Evolutionary conservation across 1,284 basidiomycete species (phyloP), one percentile per base, ranked within the genome.

Genomic region (Kwoniella shivajii): DNA sequence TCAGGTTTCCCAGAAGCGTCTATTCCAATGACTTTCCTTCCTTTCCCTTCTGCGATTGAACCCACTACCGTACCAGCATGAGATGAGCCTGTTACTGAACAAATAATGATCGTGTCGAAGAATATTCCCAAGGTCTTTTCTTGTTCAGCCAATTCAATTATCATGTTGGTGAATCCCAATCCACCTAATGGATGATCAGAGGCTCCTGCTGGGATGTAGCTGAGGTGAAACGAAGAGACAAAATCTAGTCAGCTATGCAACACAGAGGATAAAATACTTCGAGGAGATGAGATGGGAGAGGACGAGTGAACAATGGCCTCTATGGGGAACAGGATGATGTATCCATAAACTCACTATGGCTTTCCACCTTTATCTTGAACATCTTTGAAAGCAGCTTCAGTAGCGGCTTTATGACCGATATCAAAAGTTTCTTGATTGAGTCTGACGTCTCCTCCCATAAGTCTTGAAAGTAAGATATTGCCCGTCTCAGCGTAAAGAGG

Each of bases 391-490:
- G 71, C 71, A 26, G 58, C 50, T 22, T 65, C 64, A 0, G 69
- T 68, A n/a, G 65, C 64, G 3, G 59, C 57, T 44, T 68, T 69
- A 54, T 71, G 65, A 16, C 66, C 66, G 37, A 73, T 73, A 46
- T 64, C 62, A 37, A 73, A 71, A 4, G 60, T 66, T 42, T 69
- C 67, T 14, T 60, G 50, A 42, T 68, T 68, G 10, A 69, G 57
- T 7, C 69, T 58, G 20, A 73, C 71, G 38, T 73, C 71, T 11
- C 69, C 71, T 22, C 69, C 71, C 71, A 73, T 71, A 34, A 73
- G 47, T 18, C 71, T 59, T 11, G 67, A 69, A 13, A 73, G 61
- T 10, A 69, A 59, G 55, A 73, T 73, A 56, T 73, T 73, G 29
- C 71, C 71, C 1, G 66, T 66, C 48, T 65, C 57, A 22, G 55